Conservation (phyloP, 495 filamentous ascomycete genomes). For the Aspergillus saccharolyticus region DNA sequence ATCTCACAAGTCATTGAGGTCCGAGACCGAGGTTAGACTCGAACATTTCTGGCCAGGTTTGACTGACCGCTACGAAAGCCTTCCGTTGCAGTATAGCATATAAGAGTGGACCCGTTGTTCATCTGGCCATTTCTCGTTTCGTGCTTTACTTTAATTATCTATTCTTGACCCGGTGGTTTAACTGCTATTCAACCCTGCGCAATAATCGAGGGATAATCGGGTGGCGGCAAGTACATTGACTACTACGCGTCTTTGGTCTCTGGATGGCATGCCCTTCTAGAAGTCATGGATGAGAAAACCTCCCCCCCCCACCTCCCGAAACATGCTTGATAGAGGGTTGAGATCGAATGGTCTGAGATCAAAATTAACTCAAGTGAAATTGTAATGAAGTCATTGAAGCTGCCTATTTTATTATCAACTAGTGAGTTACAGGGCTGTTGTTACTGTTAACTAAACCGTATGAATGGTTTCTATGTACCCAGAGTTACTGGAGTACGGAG, state of each 20-base stretch:
- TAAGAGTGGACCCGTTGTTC: constrained; percentile 20
- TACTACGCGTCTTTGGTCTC: no score
- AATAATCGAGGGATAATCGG: neutral
- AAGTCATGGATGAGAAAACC: neutral
- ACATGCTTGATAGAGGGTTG: no score
- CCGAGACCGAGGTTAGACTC: constrained; percentile 15
- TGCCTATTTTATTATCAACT: neutral
- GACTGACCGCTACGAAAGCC: constrained; percentile 21
- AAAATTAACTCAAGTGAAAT: neutral
- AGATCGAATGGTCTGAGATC: no score
- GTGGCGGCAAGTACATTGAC: neutral
- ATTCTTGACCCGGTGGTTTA: neutral
- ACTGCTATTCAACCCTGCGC: neutral
- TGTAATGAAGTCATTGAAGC: neutral
- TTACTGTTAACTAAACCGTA: neutral
- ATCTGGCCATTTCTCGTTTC: constrained; percentile 2
- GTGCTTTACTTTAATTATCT: no score
- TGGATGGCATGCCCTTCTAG: neutral
- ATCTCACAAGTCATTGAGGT: constrained; percentile 10
- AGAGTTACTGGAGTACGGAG: neutral
- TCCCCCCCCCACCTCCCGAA: no score
- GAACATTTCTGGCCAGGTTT: constrained; percentile 18
- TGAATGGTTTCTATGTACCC: neutral
- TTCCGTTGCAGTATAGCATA: constrained; percentile 18
- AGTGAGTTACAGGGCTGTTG: neutral